Evolutionary conservation across 768 basidiomycete species (phyloP).

Genomic region (Naganishia kalamii): DNA sequence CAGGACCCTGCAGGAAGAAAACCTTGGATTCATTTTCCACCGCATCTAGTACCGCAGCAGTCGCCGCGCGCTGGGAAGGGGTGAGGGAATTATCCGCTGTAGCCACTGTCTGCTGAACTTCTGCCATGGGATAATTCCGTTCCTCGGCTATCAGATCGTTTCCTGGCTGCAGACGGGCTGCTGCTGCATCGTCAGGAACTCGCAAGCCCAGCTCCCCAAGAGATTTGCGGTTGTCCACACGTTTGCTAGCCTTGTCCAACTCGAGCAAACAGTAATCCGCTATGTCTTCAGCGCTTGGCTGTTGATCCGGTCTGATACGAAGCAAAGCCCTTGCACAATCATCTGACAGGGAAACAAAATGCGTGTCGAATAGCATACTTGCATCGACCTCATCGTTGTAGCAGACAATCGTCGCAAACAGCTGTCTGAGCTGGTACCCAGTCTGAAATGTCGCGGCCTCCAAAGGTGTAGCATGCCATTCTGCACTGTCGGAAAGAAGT

Average conservation of each 20-base stretch:
- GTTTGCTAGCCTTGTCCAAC: not conserved
- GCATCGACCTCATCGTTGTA: not conserved
- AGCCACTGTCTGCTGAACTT: not conserved
- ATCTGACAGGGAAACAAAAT: not conserved
- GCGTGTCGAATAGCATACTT: not conserved
- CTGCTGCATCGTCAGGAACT: not conserved
- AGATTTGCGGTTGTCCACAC: not conserved
- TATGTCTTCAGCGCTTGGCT: not conserved
- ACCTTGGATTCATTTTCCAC: constrained; percentile 30
- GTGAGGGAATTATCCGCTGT: not conserved
- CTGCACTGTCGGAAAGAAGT: not conserved
- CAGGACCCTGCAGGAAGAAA: constrained; percentile 51
- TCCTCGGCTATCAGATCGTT: not conserved
- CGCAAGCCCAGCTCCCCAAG: not conserved
- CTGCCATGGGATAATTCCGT: not conserved
- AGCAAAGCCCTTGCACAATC: not conserved
- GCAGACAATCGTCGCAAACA: not conserved
- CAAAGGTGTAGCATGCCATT: not conserved
- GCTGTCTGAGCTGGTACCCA: not conserved
- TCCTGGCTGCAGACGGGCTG: not conserved
- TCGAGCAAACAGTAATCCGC: not conserved
- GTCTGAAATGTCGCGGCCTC: not conserved
- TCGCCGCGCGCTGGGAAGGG: not conserved
- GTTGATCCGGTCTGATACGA: not conserved
- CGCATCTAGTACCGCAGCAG: not conserved